A percentile compares a stretch with the other conserved stretches of the same genome.
These are phyloP conservation scores for Lipomyces japonicus DNA, from an alignment of 805 yeast species.

Conservation along the genomic window DNA sequence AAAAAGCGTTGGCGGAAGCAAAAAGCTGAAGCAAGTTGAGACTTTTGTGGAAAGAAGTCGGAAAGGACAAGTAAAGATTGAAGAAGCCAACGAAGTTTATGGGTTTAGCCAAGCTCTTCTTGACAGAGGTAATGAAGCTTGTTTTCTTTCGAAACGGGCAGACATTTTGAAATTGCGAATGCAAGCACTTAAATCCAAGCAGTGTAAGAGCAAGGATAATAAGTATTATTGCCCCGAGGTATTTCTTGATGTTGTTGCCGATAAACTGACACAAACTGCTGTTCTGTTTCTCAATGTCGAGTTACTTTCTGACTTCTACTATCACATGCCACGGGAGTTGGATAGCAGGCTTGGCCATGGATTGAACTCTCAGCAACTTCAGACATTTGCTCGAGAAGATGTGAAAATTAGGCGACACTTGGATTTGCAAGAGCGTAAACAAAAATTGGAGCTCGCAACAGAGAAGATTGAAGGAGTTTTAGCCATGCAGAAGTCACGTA, in stretches of 20 bases:
- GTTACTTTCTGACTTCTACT: constrained; percentile 87
- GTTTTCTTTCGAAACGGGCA: constrained; percentile 71
- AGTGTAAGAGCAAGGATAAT: constrained; percentile 73
- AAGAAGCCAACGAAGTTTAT: constrained; percentile 59
- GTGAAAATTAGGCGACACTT: constrained; percentile 86
- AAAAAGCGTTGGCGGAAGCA: constrained; percentile 65
- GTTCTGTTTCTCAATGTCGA: constrained; percentile 91
- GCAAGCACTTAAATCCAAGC: constrained; percentile 66
- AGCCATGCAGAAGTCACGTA: constrained; percentile 50
- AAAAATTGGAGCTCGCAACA: constrained; percentile 76
- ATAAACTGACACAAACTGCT: constrained; percentile 88
- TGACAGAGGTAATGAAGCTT: constrained; percentile 70
- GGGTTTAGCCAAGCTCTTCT: constrained; percentile 79
- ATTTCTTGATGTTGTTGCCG: constrained; percentile 86
- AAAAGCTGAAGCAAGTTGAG: constrained; percentile 79
- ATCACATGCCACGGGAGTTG: constrained; percentile 90
- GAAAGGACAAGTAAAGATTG: constrained; percentile 28
- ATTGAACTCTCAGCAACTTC: constrained; percentile 72
- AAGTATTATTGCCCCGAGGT: constrained; percentile 93
- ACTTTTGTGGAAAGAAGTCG: constrained; percentile 47
- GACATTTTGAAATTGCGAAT: constrained; percentile 69
- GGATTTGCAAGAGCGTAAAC: constrained; percentile 90
- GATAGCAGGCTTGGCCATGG: constrained; percentile 66
- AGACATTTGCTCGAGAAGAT: constrained; percentile 88
- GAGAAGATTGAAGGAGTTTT: constrained; percentile 80